Evolutionary conservation across 1,284 basidiomycete species (phyloP).

Genomic region (Irpex sp.): DNA sequence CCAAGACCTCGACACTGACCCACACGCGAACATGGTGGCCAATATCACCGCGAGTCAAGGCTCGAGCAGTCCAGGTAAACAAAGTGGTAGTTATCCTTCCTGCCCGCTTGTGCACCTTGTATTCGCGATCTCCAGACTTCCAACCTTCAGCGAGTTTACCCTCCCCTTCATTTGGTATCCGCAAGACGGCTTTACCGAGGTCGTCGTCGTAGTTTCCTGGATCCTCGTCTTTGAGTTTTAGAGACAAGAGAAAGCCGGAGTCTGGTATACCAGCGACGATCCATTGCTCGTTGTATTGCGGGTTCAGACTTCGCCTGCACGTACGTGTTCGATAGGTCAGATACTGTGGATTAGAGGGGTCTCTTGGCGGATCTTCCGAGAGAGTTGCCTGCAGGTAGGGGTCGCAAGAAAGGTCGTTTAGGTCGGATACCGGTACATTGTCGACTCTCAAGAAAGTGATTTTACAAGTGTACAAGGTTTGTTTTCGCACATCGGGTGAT

Average conservation of each 20-base stretch:
- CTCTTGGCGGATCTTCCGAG: constrained; percentile 1
- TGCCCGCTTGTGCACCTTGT: constrained; percentile 31
- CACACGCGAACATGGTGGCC: constrained; percentile 25
- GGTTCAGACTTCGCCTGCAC: constrained; percentile 32
- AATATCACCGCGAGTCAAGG: constrained; percentile 21
- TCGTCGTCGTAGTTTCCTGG: constrained; percentile 39
- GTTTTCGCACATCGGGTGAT: background rate
- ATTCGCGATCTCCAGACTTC: constrained; percentile 22
- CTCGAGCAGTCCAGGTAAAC: constrained; percentile 27
- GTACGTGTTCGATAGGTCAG: constrained; percentile 39
- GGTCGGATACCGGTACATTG: constrained; percentile 39
- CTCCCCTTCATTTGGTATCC: constrained; percentile 16
- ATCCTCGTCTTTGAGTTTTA: constrained; percentile 41
- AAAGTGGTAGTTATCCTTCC: constrained; percentile 31
- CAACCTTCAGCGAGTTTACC: constrained; percentile 27
- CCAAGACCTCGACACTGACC: constrained; percentile 34
- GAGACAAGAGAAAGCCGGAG: constrained; percentile 32
- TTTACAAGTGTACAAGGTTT: constrained; percentile 32
- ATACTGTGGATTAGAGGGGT: constrained; percentile 19
- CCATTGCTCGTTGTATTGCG: constrained; percentile 39
- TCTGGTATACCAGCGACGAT: constrained; percentile 39
- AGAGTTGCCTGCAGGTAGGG: constrained; percentile 36
- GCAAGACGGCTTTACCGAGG: constrained; percentile 33
- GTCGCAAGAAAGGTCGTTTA: constrained; percentile 34
- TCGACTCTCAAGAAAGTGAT: constrained; percentile 37